A percentile compares a stretch with the other conserved stretches of the same genome.
Conservation (phyloP, 345 rosid species). For the Gynandropsis gynandra region DNA sequence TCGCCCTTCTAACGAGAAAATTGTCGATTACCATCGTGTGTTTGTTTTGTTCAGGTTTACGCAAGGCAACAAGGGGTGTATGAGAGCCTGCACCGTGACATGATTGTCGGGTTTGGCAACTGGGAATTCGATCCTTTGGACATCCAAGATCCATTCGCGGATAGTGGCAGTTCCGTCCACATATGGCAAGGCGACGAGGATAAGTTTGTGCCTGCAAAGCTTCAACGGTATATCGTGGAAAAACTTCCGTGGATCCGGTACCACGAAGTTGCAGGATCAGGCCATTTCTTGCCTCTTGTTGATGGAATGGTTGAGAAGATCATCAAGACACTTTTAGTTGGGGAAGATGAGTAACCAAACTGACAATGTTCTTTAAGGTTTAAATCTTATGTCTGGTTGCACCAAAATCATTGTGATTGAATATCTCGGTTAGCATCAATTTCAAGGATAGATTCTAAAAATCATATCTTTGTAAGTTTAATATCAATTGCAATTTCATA, state of each 20-base stretch:
- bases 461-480: no score
- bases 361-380: no score
- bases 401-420: no score
- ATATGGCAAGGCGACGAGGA: conserved; percentile 87
- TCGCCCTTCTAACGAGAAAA: not conserved
- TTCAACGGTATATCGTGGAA: conserved; percentile 37
- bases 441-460: no score
- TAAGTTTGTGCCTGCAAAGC: conserved; percentile 35
- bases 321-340: conserved; percentile 33
- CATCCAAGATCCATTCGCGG: conserved; percentile 47
- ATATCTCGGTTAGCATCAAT: no score
- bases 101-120: conserved; percentile 53
- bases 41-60: conserved; percentile 16
- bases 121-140: conserved; percentile 80
- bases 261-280: conserved; percentile 52
- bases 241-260: conserved; percentile 51
- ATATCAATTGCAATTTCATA: no score
- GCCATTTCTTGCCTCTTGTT: conserved; percentile 38
- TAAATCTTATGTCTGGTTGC: no score
- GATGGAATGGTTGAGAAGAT: conserved; percentile 49
- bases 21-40: not conserved
- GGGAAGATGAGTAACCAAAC: conserved; percentile 5
- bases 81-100: conserved; percentile 53
- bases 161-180: conserved; percentile 46
- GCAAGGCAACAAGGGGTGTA: conserved; percentile 49